These are phyloP conservation scores for Mortierella sp. DNA, from an alignment of 371 early-diverging fungal genomes.

Conservation along the genomic window DNA sequence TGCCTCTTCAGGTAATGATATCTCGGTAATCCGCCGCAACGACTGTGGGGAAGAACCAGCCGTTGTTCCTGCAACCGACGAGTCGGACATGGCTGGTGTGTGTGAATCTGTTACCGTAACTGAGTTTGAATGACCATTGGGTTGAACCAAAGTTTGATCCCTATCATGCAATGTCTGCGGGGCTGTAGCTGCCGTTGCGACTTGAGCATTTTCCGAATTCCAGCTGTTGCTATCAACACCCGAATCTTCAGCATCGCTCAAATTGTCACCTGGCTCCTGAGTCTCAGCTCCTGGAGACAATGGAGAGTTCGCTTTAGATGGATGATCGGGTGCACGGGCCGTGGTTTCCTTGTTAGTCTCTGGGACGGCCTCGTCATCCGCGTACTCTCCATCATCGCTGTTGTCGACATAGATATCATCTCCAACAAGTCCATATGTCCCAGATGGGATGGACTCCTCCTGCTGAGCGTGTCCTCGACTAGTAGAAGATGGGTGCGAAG, in stretches of 20 bases:
- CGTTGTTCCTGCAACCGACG: too few relatives aligned
- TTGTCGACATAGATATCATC: conserved; percentile 17
- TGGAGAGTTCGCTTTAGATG: background rate
- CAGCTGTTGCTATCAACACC: conserved; percentile 32
- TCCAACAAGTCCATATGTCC: conserved; percentile 31
- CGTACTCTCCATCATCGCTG: conserved; percentile 8
- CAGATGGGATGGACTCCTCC: conserved; percentile 9
- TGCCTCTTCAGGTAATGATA: too few relatives aligned
- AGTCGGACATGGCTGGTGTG: too few relatives aligned
- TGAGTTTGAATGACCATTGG: too few relatives aligned
- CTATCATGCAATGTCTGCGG: too few relatives aligned
- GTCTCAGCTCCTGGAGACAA: background rate
- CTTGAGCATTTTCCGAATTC: background rate
- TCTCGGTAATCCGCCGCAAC: too few relatives aligned
- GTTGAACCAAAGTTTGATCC: too few relatives aligned
- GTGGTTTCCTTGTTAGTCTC: too few relatives aligned
- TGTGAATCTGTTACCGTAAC: too few relatives aligned
- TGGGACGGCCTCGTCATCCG: background rate
- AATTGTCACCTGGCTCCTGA: conserved; percentile 7
- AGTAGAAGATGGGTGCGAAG: background rate
- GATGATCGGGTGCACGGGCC: too few relatives aligned
- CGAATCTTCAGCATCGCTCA: conserved; percentile 44
- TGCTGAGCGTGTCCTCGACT: background rate
- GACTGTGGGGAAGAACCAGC: too few relatives aligned
- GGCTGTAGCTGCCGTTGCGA: too few relatives aligned